These are phyloP conservation scores for Fraxinus greggii DNA, from an alignment of 305 asterid genomes.

Conservation along the genomic window DNA sequence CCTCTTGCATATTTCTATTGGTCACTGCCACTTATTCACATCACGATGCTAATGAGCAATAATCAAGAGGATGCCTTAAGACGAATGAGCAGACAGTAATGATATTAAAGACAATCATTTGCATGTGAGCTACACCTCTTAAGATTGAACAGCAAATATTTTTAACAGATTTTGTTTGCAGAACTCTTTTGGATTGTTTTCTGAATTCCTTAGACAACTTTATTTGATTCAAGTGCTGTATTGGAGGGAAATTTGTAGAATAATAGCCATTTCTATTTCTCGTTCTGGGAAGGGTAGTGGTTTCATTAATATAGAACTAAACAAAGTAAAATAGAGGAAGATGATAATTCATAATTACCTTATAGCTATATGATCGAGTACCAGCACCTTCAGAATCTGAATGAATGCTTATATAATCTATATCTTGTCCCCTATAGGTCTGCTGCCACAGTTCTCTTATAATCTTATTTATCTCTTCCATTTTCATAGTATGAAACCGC, in stretches of 20 bases:
- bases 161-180: background rate
- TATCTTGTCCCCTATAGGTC: constrained; percentile 99
- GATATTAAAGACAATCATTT: background rate
- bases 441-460: constrained; percentile 99
- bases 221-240: constrained; percentile 8
- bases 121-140: background rate
- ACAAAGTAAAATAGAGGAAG: constrained; percentile 13
- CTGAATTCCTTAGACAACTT: background rate
- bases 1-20: background rate
- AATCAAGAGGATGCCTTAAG: background rate
- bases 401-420: constrained; percentile 89
- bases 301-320: constrained; percentile 2
- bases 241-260: constrained; percentile 7
- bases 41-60: background rate
- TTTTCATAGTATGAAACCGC: constrained; percentile 98
- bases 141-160: background rate
- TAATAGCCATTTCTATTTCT: background rate
- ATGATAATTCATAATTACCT: constrained; percentile 41
- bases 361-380: constrained; percentile 96
- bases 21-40: background rate
- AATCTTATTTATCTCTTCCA: constrained; percentile 98
- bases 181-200: background rate
- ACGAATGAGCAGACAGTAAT: background rate
- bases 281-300: constrained; percentile 12
- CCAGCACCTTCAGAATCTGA: constrained; percentile 96